Evolutionary conservation across 2,329 filamentous ascomycete species (phyloP).

Genomic region (Aspergillus brunneoviolaceus): DNA sequence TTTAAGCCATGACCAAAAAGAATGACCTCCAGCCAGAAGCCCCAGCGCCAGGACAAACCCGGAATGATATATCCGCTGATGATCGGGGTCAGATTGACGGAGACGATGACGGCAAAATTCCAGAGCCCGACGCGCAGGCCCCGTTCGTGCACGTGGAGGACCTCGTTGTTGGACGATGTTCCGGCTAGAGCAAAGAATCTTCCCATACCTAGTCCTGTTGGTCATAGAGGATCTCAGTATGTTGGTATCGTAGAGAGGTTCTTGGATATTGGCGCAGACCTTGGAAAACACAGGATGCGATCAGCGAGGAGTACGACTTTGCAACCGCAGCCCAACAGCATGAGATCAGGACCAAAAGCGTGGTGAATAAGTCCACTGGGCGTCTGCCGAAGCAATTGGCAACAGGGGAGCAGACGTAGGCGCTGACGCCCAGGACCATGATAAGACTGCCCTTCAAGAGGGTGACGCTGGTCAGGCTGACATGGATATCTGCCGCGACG

Average conservation of each 20-base stretch:
- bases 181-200: not conserved
- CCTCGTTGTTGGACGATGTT: not conserved
- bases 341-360: not conserved
- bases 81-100: slow-evolving; percentile 2
- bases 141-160: slow-evolving; percentile 5
- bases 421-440: not conserved
- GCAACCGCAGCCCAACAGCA: not conserved
- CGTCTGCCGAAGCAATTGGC: not conserved
- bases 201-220: no score
- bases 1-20: not conserved
- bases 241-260: no score
- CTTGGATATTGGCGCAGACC: not conserved
- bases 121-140: not conserved
- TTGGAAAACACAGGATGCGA: not conserved
- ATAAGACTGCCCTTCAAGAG: not conserved
- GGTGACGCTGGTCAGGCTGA: not conserved
- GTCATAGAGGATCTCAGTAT: no score
- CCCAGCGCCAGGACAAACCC: not conserved
- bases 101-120: slow-evolving; percentile 5
- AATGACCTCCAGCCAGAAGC: not conserved
- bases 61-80: slow-evolving; percentile 4
- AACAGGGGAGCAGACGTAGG: not conserved
- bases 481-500: not conserved
- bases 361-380: not conserved
- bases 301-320: not conserved